Conservation (phyloP, 192 early-diverging fungal genomes). For the Umbelopsis sp. region DNA sequence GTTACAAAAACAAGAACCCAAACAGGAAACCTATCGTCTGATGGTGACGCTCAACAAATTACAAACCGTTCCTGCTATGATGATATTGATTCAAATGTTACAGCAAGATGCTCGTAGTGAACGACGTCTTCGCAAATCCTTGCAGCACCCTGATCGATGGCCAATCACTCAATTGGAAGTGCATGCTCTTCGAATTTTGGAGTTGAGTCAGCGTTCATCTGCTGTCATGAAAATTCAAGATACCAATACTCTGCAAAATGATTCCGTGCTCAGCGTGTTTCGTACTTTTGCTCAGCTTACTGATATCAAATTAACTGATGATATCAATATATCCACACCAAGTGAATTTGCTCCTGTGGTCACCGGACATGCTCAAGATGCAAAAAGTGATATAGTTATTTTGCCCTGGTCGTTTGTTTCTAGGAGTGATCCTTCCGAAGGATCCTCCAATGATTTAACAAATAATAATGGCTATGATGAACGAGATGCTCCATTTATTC, state of each 20-base stretch:
- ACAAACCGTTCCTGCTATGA: constrained; percentile 68
- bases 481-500: constrained; percentile 52
- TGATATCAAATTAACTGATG: constrained; percentile 62
- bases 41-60: constrained; percentile 66
- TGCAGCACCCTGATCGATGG: constrained; percentile 17
- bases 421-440: constrained; percentile 24
- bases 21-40: constrained; percentile 33
- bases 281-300: constrained; percentile 79
- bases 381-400: constrained; percentile 67
- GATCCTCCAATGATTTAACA: constrained; percentile 29
- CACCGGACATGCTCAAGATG: constrained; percentile 53
- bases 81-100: constrained; percentile 67
- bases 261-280: constrained; percentile 83
- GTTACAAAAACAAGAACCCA: constrained; percentile 13
- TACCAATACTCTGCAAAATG: constrained; percentile 61
- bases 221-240: constrained; percentile 80
- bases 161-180: constrained; percentile 27
- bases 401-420: constrained; percentile 61
- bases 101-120: constrained; percentile 39
- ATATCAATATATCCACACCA: constrained; percentile 59
- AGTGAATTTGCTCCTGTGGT: constrained; percentile 75
- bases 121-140: background rate
- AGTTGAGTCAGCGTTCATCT: constrained; percentile 79
- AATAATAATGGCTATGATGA: constrained; percentile 24
- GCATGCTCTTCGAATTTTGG: constrained; percentile 77